Evolutionary conservation across 2,329 filamentous ascomycete genomes (phyloP), one percentile per base, ranked within the genome.

Genomic region (Aquanectria penicillioides): DNA sequence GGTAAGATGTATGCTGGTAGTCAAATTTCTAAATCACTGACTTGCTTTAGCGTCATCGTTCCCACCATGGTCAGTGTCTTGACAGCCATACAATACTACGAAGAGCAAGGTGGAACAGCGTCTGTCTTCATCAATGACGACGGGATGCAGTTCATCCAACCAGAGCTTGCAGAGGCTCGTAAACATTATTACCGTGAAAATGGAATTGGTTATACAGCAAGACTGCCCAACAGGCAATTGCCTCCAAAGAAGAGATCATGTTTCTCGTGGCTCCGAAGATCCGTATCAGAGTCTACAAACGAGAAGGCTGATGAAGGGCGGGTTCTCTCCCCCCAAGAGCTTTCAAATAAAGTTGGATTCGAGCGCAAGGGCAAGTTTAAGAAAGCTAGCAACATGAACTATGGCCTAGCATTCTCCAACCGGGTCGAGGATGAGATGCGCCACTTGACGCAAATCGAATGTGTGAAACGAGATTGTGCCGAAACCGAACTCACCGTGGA

Each of bases 81-180:
- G 68, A 79, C 80, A 12, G 85, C 84, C 15, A 86, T 87, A 59
- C 83, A 83, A 28, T 83, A 83, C 11, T 87, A 87, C 63, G 84
- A 86, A 63, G 73, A 83, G 64, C 82, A 85, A 69, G 88, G 88
- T n/a, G 88, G 88, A 7, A 84, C 86, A 1, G 88, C 88, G 23
- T 89, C 85, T 67, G 88, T 90, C 62, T 89, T 89, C 67, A 75
- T 90, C 70, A 89, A 90, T 63, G 88, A 90, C 54, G 88, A 90
- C 62, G 87, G 88, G 55, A 86, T 90, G 82, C 87, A 89, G 70
- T 73, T 88, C 28, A 77, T 90, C 13, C 74, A 81, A 2, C 75
- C 76, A 3, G 78, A 83, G 11, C 77, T 84, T 11, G 78, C 80
- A 4, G 73, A 78, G 26, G 78, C 77, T 8, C 80, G 83, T 17